Evolutionary conservation across 305 asterid genomes (phyloP).

Genomic region (Plantago lanceolata): DNA sequence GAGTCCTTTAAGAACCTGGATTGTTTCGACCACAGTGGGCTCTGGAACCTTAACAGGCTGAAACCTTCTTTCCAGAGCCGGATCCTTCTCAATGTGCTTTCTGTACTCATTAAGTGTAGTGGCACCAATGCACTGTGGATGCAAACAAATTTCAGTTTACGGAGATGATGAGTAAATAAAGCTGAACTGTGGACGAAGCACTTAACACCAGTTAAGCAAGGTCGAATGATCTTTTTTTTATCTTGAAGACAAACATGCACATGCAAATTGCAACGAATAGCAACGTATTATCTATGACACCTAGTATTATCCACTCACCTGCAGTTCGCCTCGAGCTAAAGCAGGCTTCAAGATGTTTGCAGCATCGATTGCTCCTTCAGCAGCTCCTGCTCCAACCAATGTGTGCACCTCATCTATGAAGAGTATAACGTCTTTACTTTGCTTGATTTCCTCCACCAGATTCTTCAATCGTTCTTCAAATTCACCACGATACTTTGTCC

Average conservation of each 20-base stretch:
- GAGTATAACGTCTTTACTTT: conserved; percentile 86
- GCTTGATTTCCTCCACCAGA: conserved; percentile 95
- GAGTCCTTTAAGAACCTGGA: conserved; percentile 87
- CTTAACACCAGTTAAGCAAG: not conserved
- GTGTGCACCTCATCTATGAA: conserved; percentile 98
- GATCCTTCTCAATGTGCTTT: conserved; percentile 93
- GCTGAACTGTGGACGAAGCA: not conserved
- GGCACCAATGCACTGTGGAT: conserved; percentile 87
- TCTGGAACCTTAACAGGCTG: conserved; percentile 98
- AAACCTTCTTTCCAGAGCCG: conserved; percentile 90
- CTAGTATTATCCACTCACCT: too few relatives aligned
- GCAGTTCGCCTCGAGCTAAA: conserved; percentile 94
- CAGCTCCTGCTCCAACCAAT: conserved; percentile 98
- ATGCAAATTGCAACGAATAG: too few relatives aligned
- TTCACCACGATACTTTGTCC: conserved; percentile 98
- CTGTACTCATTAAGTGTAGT: conserved; percentile 95
- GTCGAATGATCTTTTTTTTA: not conserved
- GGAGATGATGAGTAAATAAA: conserved; percentile 4
- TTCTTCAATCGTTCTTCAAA: conserved; percentile 94
- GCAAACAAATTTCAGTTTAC: conserved; percentile 4
- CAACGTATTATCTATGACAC: too few relatives aligned
- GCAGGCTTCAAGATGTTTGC: conserved; percentile 98
- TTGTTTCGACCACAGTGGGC: conserved; percentile 89
- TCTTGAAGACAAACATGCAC: too few relatives aligned
- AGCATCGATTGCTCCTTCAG: conserved; percentile 98